Conservation (phyloP, 768 basidiomycete species). For the Infundibulicybe gibba region DNA sequence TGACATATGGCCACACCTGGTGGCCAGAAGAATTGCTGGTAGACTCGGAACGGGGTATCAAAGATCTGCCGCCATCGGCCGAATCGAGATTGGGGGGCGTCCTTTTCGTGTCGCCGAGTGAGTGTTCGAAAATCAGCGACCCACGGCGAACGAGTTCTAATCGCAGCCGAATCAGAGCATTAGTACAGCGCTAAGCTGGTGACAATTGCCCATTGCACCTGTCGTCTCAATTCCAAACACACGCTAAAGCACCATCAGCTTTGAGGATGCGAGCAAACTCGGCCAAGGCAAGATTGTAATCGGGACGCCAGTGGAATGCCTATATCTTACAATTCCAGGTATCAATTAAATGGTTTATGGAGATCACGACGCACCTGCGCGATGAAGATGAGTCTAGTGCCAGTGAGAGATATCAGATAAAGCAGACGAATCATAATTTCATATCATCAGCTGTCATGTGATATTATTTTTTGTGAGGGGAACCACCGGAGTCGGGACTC, state of each 20-base stretch:
- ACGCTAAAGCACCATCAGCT: constrained; percentile 60
- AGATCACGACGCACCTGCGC: constrained; percentile 23
- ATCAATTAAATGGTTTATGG: no score
- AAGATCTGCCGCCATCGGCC: constrained; percentile 73
- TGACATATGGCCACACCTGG: constrained; percentile 48
- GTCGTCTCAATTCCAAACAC: constrained; percentile 93
- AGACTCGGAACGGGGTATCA: constrained; percentile 56
- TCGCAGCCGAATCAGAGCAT: no score
- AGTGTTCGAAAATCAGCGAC: constrained; percentile 66
- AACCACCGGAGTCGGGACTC: no score
- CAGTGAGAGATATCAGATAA: no score
- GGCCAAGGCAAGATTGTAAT: constrained; percentile 63
- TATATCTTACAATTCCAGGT: constrained; percentile 93
- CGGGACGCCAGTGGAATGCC: no score
- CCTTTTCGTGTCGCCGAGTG: constrained; percentile 65
- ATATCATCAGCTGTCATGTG: no score
- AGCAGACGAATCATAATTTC: no score
- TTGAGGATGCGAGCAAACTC: no score
- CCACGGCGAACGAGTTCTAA: no score
- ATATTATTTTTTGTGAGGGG: no score
- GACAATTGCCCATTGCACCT: constrained; percentile 41
- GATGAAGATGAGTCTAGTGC: no score
- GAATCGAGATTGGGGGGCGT: constrained; percentile 80
- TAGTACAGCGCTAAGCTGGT: background rate
- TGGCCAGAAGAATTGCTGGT: constrained; percentile 54